Percentiles rank a stretch among this genome's conserved stretches.
phyloP scores from a whole-genome alignment of 2,329 filamentous ascomycete species.

The Diaporthe ampelina region DNA sequence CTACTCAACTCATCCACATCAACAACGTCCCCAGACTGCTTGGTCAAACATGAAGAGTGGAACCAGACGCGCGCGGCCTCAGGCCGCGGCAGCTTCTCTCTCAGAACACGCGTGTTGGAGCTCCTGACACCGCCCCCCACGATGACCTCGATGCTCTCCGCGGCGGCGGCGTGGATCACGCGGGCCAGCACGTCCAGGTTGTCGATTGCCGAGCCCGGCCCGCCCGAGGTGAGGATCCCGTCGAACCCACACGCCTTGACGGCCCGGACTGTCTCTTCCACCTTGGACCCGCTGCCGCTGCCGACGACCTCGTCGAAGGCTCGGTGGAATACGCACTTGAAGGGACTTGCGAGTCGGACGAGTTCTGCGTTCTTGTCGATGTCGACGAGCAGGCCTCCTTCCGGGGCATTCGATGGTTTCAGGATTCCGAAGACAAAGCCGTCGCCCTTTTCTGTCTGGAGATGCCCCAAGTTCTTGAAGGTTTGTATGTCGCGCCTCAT shows the following conservation, averaged over 20 bases:
- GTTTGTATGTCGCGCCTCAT: slow-evolving; percentile 59
- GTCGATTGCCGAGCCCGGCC: slow-evolving; percentile 55
- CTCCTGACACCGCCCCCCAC: slow-evolving; percentile 66
- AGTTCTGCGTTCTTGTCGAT: slow-evolving; percentile 56
- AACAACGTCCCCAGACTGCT: slow-evolving; percentile 31
- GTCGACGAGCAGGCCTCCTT: slow-evolving; percentile 53
- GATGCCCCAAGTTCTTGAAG: slow-evolving; percentile 54
- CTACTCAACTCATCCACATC: slow-evolving; percentile 38
- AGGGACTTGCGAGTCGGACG: slow-evolving; percentile 57
- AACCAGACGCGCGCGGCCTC: slow-evolving; percentile 53
- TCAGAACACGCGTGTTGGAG: slow-evolving; percentile 53
- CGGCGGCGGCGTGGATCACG: slow-evolving; percentile 51
- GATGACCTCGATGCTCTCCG: slow-evolving; percentile 59
- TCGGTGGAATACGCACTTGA: slow-evolving; percentile 66
- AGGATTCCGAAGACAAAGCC: slow-evolving; percentile 71
- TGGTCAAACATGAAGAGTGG: slow-evolving; percentile 62
- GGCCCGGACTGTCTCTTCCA: slow-evolving; percentile 50
- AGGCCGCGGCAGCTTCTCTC: slow-evolving; percentile 46
- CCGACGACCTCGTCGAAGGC: slow-evolving; percentile 65
- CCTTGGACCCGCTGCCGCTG: slow-evolving; percentile 11
- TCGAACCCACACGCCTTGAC: slow-evolving; percentile 62
- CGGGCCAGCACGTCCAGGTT: slow-evolving; percentile 55
- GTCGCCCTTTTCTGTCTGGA: slow-evolving; percentile 60
- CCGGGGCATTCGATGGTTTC: neutral
- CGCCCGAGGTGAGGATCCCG: slow-evolving; percentile 68